Evolutionary conservation across 225 moss, liverwort and hornwort species (phyloP), one percentile per base, ranked within the genome.

Genomic region (Asterella californica): DNA sequence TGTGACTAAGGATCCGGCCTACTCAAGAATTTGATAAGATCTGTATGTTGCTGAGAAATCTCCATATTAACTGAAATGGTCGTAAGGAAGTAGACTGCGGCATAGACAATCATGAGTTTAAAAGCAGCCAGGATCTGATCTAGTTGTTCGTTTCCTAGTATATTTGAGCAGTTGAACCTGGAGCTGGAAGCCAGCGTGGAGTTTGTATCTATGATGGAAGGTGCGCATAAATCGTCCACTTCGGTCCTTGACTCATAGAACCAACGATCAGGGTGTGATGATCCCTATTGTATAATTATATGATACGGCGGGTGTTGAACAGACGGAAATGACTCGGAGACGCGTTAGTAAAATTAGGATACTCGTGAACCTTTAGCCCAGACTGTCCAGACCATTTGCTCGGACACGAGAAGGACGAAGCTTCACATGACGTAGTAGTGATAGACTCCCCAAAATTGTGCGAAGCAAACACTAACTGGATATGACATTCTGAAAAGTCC

Each of bases 81-180:
- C 15, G 52, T 25, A 52, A 74, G 53, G 18, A 53, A 4, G 52
- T 30, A 50, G 48, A 32, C 6, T 12, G 0, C 15, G 52, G 32
- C 53, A 49, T 5, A 30, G 49, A n/a, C 29, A 32, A 30, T 50
- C 17, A 50, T 36, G 34, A 1, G 4, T 4, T 74, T 4, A 15
- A 48, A n/a, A 71, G 27, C 57, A 33, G 9, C 37, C 9, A 30
- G 24, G 36, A 57, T 76, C 75, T 76, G 57, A 76, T 76, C 59
- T 76, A 76, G 57, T 59, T 55, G 15, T 76, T 57, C 59, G 55
- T 76, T 76, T 76, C 59, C 59, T 76, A 76, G 75, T 76, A 76
- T 57, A 76, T 76, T 37, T 76, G 75, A 76, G 59, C 75, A 76
- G 75, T 76, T 76, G 75, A 76, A 76, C 59, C 55, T 76, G 75